Conservation (phyloP, 2,329 filamentous ascomycete species). For the Septoria linicola region DNA sequence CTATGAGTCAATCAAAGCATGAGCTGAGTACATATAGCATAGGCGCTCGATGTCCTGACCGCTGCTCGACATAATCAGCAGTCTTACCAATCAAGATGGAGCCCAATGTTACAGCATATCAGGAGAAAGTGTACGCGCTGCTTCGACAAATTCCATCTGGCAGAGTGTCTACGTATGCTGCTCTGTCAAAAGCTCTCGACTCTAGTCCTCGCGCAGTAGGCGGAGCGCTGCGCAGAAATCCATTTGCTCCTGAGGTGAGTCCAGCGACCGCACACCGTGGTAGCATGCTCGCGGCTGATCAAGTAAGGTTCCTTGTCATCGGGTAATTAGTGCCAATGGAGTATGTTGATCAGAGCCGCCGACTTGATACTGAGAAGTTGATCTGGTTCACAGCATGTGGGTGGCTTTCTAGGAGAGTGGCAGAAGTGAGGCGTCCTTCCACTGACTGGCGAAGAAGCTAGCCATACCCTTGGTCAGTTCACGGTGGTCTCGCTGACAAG, state of each 20-base stretch:
- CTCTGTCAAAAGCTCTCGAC: conserved; percentile 64
- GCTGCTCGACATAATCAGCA: not conserved
- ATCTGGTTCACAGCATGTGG: conserved; percentile 46
- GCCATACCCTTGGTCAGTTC: too few relatives aligned
- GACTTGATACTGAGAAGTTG: conserved; percentile 9
- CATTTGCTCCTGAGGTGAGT: conserved; percentile 71
- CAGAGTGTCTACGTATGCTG: conserved; percentile 69
- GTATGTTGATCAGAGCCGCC: conserved; percentile 36
- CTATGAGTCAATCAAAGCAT: not conserved
- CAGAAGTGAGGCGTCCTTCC: conserved; percentile 42
- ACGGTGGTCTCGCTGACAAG: not conserved
- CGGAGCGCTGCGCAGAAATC: conserved; percentile 73
- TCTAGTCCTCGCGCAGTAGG: conserved; percentile 76
- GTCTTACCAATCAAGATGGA: not conserved
- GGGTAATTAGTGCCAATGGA: conserved; percentile 72
- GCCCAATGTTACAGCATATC: conserved; percentile 16
- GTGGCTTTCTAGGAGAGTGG: conserved; percentile 69
- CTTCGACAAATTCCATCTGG: conserved; percentile 76
- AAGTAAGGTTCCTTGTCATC: conserved; percentile 61
- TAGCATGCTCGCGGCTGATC: too few relatives aligned
- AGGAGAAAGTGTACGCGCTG: conserved; percentile 61
- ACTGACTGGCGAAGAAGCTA: too few relatives aligned
- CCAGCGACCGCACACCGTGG: too few relatives aligned
- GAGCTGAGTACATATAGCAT: not conserved
- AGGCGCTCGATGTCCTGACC: not conserved